Evolutionary conservation across 2,329 filamentous ascomycete genomes (phyloP), one percentile per base, ranked within the genome.

Genomic region (Claviceps monticola): DNA sequence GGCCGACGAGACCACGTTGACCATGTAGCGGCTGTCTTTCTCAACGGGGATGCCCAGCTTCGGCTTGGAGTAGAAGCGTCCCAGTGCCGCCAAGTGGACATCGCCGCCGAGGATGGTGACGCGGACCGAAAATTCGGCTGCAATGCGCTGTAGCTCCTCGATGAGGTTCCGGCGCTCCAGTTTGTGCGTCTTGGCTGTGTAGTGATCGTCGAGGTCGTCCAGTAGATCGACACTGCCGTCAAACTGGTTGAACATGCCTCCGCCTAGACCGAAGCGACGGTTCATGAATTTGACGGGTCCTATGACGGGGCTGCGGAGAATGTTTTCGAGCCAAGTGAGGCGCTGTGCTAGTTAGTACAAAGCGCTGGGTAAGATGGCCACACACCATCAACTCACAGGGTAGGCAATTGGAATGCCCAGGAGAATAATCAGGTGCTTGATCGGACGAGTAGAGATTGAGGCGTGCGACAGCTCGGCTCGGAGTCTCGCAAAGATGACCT

Each of bases 301-400:
- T 62, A 96, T 90, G 23, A 96, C 59, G 0, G 91, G 90, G 55
- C 88, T 94, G 16, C 79, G 78, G 59, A 97, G 79, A 53, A 96
- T 86, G 62, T 95, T 96, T 65, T 97, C 91, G 4, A 96, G 75
- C 91, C 91, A 96, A n/a, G 90, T 93, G 51, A 96, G 75, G 59
- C 91, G 88, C 76, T 82, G 56, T 4, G n/a, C 7, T 6, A 5
- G 51, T 61, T 41, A 58, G 55, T 54, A 19, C 16, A n/a, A n/a
- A 7, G 21, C 38, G 38, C 23, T 4, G 17, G 3, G 8, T 26
- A 16, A 16, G 16, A 1, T 36, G 19, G 74, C 13, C n/a, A 5
- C 1, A 72, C 2, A 19, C 26, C 34, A 71, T n/a, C 21, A n/a
- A 5, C 48, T 63, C 70, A 83, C 79, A 55, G 87, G 87, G 63